Evolutionary conservation across 164 flowering plant genomes (phyloP), one percentile per base, ranked within the genome.

Genomic region (Chimonanthus praecox): DNA sequence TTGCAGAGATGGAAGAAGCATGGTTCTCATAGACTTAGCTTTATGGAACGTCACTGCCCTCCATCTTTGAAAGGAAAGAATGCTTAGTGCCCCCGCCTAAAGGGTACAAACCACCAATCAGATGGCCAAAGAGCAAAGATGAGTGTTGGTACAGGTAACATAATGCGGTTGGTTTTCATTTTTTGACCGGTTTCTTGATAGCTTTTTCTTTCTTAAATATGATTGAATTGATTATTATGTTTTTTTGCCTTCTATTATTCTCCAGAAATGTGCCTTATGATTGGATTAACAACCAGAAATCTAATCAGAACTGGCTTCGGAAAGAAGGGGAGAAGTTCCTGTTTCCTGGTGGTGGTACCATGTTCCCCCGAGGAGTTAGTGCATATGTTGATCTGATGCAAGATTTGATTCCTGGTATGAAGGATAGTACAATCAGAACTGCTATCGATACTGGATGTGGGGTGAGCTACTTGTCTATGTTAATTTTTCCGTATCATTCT

Each of bases 361-460:
- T 96, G 99, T 96, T 96, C 78, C 99, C 99, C 5, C 82, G 71
- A 13, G 99, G 98, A 71, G 99, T 96, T 69, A 64, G 97, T 78
- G 87, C 83, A 5, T 96, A 96, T 77, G 98, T 94, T 49, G 97
- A 94, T 84, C 75, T 86, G 82, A 96, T 96, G 99, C 82, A 82
- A 82, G 88, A 88, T 75, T 83, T 96, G 82, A 94, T 96, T 75
- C 99, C 98, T 54, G 97, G 83, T 73, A 92, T 94, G 98, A 83
- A 83, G 78, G 97, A 94, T 78, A 97, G 98, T 9, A 88, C 92
- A 33, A 71, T 96, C 72, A 87, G 95, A 73, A 96, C 98, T 71
- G 99, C 98, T 74, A 86, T 96, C 73, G 99, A 96, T 75, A 96
- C 99, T 65, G 99, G 99, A 3, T 96, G 97, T 81, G 99, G 99